Evolutionary conservation across 257 asterid species (phyloP).

Genomic region (Linderniella brevidens): DNA sequence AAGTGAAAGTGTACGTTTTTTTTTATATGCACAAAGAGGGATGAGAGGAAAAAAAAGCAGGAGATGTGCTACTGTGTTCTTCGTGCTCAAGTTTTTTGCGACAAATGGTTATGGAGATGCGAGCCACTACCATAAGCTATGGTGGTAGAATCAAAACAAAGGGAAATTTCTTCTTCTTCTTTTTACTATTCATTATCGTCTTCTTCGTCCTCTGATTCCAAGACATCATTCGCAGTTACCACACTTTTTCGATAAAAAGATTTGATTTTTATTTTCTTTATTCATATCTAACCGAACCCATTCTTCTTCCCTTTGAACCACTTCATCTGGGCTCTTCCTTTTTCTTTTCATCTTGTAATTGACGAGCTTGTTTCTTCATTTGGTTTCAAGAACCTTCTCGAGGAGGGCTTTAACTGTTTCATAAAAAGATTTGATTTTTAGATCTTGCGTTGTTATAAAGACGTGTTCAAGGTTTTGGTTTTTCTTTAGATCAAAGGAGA

Average conservation of each 20-base stretch:
- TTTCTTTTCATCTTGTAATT: too few species aligned
- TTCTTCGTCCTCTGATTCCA: conserved; percentile 48
- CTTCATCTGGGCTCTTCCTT: too few species aligned
- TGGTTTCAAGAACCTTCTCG: too few species aligned
- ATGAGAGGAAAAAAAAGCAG: conserved; percentile 18
- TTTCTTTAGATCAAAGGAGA: not conserved
- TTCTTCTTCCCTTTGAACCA: conserved; percentile 4
- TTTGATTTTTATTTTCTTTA: conserved; percentile 5
- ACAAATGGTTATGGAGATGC: conserved; percentile 46
- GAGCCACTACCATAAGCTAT: conserved; percentile 32
- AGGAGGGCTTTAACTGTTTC: too few species aligned
- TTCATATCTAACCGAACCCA: conserved; percentile 7
- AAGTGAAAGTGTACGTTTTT: not conserved
- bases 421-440: too few species aligned
- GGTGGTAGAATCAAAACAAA: conserved; percentile 15
- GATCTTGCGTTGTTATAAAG: too few species aligned
- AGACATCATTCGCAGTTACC: not conserved
- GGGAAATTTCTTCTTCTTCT: conserved; percentile 56
- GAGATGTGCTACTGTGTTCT: conserved; percentile 22
- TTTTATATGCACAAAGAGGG: too few species aligned
- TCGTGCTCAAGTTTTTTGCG: conserved; percentile 22
- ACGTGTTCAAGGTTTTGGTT: too few species aligned
- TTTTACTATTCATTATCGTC: conserved; percentile 62
- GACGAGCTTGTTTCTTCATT: too few species aligned
- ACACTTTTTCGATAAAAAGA: not conserved